A percentile compares a stretch with the other conserved stretches of the same genome.
These are phyloP conservation scores for Cryptomeria japonica DNA, from an alignment of 75 land plant genomes.

Conservation along the genomic window DNA sequence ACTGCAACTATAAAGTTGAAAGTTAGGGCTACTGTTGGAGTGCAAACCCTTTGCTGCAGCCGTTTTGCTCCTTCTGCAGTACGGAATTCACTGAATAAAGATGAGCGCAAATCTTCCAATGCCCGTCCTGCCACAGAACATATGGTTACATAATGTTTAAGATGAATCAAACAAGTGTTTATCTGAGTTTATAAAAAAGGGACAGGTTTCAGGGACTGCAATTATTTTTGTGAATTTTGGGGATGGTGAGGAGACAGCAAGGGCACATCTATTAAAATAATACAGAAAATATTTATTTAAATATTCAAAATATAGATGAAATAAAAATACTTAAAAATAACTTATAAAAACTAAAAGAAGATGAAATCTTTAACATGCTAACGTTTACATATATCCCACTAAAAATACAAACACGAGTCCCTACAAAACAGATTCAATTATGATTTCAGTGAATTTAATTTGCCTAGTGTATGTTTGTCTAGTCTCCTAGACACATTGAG, in stretches of 20 bases:
- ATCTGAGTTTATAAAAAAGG: background rate
- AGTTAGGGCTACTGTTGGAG: conserved; percentile 57
- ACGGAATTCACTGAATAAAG: conserved; percentile 46
- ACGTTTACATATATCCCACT: too few relatives aligned
- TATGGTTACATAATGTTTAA: background rate
- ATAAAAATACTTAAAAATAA: too few relatives aligned
- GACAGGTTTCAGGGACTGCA: background rate
- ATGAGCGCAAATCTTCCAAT: conserved; percentile 46
- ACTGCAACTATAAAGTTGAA: conserved; percentile 70
- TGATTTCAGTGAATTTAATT: too few relatives aligned
- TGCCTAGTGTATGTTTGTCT: too few relatives aligned
- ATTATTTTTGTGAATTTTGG: background rate
- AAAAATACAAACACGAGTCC: too few relatives aligned
- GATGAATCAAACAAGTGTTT: background rate
- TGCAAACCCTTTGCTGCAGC: conserved; percentile 63
- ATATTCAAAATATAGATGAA: too few relatives aligned
- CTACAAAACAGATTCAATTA: too few relatives aligned
- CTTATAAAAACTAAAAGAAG: too few relatives aligned
- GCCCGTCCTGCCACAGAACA: conserved; percentile 34
- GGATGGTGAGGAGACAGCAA: background rate
- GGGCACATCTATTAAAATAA: background rate
- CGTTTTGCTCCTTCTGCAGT: conserved; percentile 66
- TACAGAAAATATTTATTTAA: too few relatives aligned
- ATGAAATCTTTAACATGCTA: too few relatives aligned
- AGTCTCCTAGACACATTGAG: too few relatives aligned